phyloP scores from a whole-genome alignment of 108 stramenopile genomes.

The Mayamaea pseudoterrestris region DNA sequence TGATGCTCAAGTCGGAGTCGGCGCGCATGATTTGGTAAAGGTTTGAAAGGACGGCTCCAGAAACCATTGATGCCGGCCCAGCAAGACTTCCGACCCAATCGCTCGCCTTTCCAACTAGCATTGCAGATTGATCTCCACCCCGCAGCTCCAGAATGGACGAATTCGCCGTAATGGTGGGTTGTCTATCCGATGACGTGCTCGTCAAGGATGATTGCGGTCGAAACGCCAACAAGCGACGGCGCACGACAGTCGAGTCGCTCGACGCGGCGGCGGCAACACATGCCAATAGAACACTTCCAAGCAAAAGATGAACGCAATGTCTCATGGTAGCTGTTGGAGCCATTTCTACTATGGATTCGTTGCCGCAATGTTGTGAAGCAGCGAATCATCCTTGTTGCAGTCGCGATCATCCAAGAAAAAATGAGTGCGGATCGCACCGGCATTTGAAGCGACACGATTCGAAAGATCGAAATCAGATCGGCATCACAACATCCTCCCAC shows the following conservation, averaged over 20 bases:
- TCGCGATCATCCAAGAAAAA: no score
- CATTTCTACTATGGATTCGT: no score
- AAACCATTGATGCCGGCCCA: constrained; percentile 23
- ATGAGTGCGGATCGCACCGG: no score
- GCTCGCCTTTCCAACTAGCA: not conserved
- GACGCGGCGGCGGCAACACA: not conserved
- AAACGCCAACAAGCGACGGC: not conserved
- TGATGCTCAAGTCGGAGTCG: constrained; percentile 1
- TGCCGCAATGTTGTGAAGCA: no score
- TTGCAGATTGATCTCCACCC: not conserved
- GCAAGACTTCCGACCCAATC: constrained; percentile 19
- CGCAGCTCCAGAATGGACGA: not conserved
- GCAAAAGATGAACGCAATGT: not conserved
- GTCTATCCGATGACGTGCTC: not conserved
- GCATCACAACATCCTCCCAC: not conserved
- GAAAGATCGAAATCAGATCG: not conserved
- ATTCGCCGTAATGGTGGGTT: not conserved
- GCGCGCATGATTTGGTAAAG: constrained; percentile 6
- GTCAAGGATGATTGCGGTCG: not conserved
- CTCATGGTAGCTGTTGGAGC: no score
- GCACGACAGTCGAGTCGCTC: not conserved
- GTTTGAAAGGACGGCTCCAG: constrained; percentile 25
- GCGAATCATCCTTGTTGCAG: no score
- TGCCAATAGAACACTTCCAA: not conserved
- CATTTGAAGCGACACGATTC: not conserved